Conservation (phyloP, 2,329 filamentous ascomycete genomes). For the Penicillium glabrum region DNA sequence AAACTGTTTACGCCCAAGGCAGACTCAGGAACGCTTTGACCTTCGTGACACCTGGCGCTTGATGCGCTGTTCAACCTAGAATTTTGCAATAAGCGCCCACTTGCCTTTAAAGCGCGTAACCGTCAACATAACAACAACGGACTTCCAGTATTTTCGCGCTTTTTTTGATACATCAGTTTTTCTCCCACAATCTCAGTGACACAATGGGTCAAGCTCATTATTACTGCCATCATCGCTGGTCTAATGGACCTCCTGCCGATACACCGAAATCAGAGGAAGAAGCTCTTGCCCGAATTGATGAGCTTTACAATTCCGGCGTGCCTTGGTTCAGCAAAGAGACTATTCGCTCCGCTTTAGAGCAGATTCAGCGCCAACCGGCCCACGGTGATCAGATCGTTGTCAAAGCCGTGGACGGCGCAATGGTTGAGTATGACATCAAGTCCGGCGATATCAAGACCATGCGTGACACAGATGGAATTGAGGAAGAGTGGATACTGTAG, state of each 20-base stretch:
- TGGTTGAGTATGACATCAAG: constrained; percentile 6
- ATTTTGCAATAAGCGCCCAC: not conserved
- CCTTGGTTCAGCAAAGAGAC: constrained; percentile 22
- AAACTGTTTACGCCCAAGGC: not conserved
- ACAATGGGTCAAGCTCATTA: constrained; percentile 1
- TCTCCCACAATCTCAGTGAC: not conserved
- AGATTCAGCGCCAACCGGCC: constrained; percentile 10
- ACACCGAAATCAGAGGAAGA: constrained; percentile 9
- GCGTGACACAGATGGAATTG: not conserved
- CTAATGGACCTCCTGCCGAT: not conserved
- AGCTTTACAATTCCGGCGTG: constrained; percentile 19
- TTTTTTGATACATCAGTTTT: not conserved
- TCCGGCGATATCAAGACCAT: not conserved
- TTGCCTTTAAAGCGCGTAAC: not conserved
- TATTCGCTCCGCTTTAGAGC: constrained; percentile 5
- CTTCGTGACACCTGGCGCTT: not conserved
- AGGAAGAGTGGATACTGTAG: not conserved
- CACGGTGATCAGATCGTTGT: constrained; percentile 16
- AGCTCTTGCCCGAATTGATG: constrained; percentile 16
- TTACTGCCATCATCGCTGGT: constrained; percentile 1
- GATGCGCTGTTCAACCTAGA: not conserved
- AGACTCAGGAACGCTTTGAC: not conserved
- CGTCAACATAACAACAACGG: not conserved
- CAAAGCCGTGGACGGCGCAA: constrained; percentile 8
- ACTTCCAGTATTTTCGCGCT: not conserved